phyloP scores from a whole-genome alignment of 1,284 basidiomycete species.

The Leccinum subfulvum region DNA sequence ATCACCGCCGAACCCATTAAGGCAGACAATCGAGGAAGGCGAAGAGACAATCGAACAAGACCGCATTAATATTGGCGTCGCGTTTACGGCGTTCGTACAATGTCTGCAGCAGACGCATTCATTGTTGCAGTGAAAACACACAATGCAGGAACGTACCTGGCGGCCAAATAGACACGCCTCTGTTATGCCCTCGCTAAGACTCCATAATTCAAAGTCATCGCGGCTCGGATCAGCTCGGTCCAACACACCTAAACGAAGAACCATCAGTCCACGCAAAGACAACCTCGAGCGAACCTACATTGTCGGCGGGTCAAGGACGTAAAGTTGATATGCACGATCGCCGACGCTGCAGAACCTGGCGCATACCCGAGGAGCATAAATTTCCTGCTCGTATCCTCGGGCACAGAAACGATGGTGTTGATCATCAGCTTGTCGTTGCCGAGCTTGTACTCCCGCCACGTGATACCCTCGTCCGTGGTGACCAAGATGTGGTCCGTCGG shows the following conservation, averaged over 20 bases:
- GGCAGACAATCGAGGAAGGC: not conserved
- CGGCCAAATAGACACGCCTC: conserved; percentile 79
- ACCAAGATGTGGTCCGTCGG: conserved; percentile 88
- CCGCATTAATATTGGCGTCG: conserved; percentile 45
- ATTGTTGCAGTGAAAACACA: not conserved
- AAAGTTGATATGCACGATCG: conserved; percentile 90
- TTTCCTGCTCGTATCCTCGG: conserved; percentile 85
- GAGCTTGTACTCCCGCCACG: conserved; percentile 89
- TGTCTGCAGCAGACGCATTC: conserved; percentile 47
- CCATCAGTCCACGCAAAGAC: conserved; percentile 1
- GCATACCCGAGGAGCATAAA: conserved; percentile 84
- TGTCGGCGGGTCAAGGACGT: conserved; percentile 68
- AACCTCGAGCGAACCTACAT: conserved; percentile 52
- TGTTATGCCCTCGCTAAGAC: conserved; percentile 84
- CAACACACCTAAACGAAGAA: conserved; percentile 55
- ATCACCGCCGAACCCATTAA: not conserved
- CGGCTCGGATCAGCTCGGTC: conserved; percentile 68
- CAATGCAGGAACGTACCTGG: conserved; percentile 47
- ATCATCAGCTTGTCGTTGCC: conserved; percentile 75
- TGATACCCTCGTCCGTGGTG: conserved; percentile 84
- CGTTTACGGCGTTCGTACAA: conserved; percentile 84
- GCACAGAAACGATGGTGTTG: conserved; percentile 81
- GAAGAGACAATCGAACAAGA: no score
- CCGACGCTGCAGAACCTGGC: conserved; percentile 48
- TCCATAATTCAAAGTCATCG: conserved; percentile 96